Conservation (phyloP, 2,329 filamentous ascomycete species). For the Macroventuria anomochaeta region DNA sequence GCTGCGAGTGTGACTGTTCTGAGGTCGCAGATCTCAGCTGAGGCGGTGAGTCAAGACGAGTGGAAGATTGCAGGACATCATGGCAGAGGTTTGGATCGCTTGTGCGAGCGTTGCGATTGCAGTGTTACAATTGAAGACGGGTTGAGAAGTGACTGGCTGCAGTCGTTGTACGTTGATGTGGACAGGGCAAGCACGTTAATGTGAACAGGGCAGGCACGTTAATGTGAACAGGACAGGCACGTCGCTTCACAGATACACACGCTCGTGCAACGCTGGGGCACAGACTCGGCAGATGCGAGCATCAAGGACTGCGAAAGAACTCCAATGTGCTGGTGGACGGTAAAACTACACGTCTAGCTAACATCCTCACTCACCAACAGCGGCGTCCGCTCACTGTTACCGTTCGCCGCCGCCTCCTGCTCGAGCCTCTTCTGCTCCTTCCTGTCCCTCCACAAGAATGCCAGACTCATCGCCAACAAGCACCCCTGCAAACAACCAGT, state of each 20-base stretch:
- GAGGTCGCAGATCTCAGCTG: not conserved
- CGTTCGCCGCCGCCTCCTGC: not conserved
- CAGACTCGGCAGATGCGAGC: not conserved
- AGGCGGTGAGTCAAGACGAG: constrained; percentile 1
- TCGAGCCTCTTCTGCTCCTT: constrained; percentile 35
- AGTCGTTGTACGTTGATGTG: constrained; percentile 4
- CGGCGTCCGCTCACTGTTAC: constrained; percentile 7
- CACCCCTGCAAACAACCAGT: constrained; percentile 85
- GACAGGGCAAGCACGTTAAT: too few relatives aligned
- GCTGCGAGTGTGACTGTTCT: constrained; percentile 2
- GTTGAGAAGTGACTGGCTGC: not conserved
- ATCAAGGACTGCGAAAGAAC: too few relatives aligned
- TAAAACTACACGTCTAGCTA: not conserved
- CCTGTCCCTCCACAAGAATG: constrained; percentile 67
- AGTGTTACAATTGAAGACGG: too few relatives aligned
- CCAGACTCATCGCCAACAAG: constrained; percentile 79
- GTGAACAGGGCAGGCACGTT: too few relatives aligned
- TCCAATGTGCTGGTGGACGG: too few relatives aligned
- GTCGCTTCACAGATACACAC: constrained; percentile 10
- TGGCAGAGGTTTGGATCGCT: too few relatives aligned
- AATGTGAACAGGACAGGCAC: constrained; percentile 5
- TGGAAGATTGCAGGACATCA: not conserved
- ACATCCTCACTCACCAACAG: constrained; percentile 10
- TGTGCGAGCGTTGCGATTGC: too few relatives aligned
- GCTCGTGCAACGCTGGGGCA: constrained; percentile 1